phyloP scores from a whole-genome alignment of 805 yeast genomes.

The Yamadazyma akitaensis region DNA sequence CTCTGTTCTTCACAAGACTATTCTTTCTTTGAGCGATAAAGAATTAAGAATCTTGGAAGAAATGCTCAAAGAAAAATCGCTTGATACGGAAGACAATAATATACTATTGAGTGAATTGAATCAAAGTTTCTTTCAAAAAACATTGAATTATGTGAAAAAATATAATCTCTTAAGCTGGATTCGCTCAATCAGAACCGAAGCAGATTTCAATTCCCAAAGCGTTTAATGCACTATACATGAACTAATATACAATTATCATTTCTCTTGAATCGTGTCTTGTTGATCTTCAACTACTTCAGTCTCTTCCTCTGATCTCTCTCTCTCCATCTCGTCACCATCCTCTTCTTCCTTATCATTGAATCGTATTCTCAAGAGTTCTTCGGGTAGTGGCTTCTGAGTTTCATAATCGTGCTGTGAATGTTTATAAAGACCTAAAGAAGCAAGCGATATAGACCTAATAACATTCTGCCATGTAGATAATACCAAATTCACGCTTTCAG shows the following conservation, averaged over 20 bases:
- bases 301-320: background rate
- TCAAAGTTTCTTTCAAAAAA: slow-evolving; percentile 7
- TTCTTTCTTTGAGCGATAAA: slow-evolving; percentile 22
- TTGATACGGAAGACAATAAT: slow-evolving; percentile 7
- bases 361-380: slow-evolving; percentile 58
- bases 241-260: slow-evolving; percentile 1
- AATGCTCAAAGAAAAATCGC: slow-evolving; percentile 8
- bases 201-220: slow-evolving; percentile 5
- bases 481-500: slow-evolving; percentile 56
- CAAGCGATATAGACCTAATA: slow-evolving; percentile 57
- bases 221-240: slow-evolving; percentile 8
- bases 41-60: slow-evolving; percentile 12
- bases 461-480: slow-evolving; percentile 66
- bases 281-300: background rate
- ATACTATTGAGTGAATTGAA: slow-evolving; percentile 10
- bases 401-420: slow-evolving; percentile 44
- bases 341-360: slow-evolving; percentile 30
- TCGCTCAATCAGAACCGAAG: slow-evolving; percentile 21
- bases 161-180: slow-evolving; percentile 17
- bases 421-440: slow-evolving; percentile 48
- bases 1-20: slow-evolving; percentile 46
- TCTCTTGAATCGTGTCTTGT: slow-evolving; percentile 1
- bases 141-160: slow-evolving; percentile 3
- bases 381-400: slow-evolving; percentile 52
- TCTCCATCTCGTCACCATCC: slow-evolving; percentile 7